Evolutionary conservation across 345 rosid species (phyloP).

Genomic region (Toxicodendron radicans): DNA sequence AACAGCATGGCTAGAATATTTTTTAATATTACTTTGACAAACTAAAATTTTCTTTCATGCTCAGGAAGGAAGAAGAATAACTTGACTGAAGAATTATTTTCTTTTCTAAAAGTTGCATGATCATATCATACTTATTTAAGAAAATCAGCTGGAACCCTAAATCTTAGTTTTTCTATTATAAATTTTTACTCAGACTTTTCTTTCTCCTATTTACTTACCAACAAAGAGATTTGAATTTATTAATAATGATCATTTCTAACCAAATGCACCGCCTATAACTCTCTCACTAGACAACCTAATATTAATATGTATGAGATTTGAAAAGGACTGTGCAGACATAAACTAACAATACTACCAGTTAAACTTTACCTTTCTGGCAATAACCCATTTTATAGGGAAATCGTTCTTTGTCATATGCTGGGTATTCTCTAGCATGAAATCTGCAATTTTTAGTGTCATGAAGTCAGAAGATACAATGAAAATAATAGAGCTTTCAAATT

Average conservation of each 20-base stretch:
- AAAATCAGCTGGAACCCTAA: no score
- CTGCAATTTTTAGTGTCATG: conserved; percentile 35
- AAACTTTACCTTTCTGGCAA: conserved; percentile 72
- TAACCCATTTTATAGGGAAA: conserved; percentile 86
- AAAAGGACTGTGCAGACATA: not conserved
- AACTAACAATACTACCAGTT: not conserved
- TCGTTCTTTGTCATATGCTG: conserved; percentile 58
- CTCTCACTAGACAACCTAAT: not conserved
- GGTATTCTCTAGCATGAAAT: conserved; percentile 95
- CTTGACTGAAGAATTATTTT: not conserved
- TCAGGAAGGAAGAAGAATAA: not conserved
- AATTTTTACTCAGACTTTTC: no score
- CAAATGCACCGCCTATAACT: not conserved
- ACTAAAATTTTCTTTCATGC: not conserved
- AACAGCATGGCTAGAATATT: not conserved
- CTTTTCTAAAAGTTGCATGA: no score
- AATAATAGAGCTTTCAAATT: conserved; percentile 6
- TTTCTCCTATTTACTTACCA: not conserved
- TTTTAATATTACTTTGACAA: not conserved
- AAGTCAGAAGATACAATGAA: conserved; percentile 10
- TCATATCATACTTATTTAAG: not conserved
- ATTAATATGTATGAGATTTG: not conserved
- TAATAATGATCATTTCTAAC: not conserved
- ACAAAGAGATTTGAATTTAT: not conserved
- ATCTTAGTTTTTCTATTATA: not conserved